Conservation (phyloP, 306 rosid species). For the Senna tora region DNA sequence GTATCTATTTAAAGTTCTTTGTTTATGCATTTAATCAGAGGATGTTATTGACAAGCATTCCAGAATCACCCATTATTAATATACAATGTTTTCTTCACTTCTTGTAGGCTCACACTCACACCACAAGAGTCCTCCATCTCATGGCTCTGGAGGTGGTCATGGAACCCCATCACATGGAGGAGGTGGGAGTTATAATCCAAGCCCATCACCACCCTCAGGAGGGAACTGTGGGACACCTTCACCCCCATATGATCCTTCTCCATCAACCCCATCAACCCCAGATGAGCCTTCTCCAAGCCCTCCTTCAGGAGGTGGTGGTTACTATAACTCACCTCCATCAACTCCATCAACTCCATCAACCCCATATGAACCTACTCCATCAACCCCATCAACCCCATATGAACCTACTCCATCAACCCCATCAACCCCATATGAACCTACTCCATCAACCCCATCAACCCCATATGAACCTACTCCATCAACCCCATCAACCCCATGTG, state of each 20-base stretch:
- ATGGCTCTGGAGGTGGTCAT: constrained; percentile 38
- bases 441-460: constrained; percentile 26
- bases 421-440: neutral
- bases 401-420: constrained; percentile 48
- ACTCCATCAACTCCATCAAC: constrained; percentile 42
- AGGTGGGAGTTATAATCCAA: constrained; percentile 50
- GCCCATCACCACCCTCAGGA: constrained; percentile 57
- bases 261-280: constrained; percentile 33
- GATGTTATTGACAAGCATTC: constrained; percentile 4
- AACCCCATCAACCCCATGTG: constrained; percentile 35
- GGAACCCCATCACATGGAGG: constrained; percentile 45
- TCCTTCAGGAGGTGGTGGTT: too few relatives aligned
- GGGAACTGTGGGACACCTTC: constrained; percentile 37
- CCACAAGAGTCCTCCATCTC: constrained; percentile 49
- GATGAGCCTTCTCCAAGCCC: constrained; percentile 35
- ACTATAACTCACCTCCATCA: too few relatives aligned
- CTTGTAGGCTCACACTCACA: constrained; percentile 51
- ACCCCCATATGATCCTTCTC: constrained; percentile 38
- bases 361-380: constrained; percentile 34
- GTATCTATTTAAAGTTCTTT: constrained; percentile 11
- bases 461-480: constrained; percentile 47
- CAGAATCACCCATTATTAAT: constrained; percentile 28
- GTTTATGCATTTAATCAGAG: constrained; percentile 1
- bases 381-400: constrained; percentile 41
- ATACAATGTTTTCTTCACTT: constrained; percentile 31